Evolutionary conservation across 116 monocot genomes (phyloP).

Genomic region (Trichopus zeylanicus): DNA sequence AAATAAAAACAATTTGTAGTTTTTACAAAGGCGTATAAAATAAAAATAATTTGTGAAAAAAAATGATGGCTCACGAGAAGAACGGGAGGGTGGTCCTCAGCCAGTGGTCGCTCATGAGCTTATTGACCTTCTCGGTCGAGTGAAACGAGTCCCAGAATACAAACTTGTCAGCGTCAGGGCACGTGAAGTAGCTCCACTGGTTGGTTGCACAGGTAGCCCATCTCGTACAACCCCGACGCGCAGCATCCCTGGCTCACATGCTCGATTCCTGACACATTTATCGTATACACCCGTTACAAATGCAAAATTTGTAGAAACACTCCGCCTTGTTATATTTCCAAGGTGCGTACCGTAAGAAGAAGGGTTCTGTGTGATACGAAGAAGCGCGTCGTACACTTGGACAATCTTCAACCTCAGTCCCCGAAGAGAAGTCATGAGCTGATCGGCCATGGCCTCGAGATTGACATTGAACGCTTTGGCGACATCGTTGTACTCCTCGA

Average conservation of each 20-base stretch:
- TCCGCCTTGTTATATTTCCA: too few species aligned
- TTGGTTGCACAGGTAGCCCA: constrained; percentile 40
- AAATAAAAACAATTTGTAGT: too few species aligned
- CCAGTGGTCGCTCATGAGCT: constrained; percentile 19
- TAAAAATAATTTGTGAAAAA: too few species aligned
- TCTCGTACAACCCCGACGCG: constrained; percentile 38
- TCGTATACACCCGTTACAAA: background rate
- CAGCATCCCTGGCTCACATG: constrained; percentile 38
- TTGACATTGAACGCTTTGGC: constrained; percentile 34
- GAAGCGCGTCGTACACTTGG: background rate
- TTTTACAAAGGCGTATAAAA: too few species aligned
- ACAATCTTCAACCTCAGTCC: constrained; percentile 13
- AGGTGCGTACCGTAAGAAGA: too few species aligned
- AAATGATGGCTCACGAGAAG: too few species aligned
- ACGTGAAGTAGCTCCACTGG: constrained; percentile 27
- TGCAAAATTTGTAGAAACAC: background rate
- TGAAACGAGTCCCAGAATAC: constrained; percentile 68
- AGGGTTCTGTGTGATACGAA: too few species aligned
- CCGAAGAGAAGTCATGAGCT: constrained; percentile 4
- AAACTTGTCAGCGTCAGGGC: constrained; percentile 35
- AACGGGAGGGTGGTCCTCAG: constrained; percentile 32
- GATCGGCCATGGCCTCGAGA: constrained; percentile 17
- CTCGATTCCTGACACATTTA: constrained; percentile 29
- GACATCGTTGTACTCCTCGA: constrained; percentile 32
- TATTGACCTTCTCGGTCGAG: constrained; percentile 44